Evolutionary conservation across 1,284 basidiomycete genomes (phyloP), one percentile per base, ranked within the genome.

Genomic region (Moesziomyces sp.): DNA sequence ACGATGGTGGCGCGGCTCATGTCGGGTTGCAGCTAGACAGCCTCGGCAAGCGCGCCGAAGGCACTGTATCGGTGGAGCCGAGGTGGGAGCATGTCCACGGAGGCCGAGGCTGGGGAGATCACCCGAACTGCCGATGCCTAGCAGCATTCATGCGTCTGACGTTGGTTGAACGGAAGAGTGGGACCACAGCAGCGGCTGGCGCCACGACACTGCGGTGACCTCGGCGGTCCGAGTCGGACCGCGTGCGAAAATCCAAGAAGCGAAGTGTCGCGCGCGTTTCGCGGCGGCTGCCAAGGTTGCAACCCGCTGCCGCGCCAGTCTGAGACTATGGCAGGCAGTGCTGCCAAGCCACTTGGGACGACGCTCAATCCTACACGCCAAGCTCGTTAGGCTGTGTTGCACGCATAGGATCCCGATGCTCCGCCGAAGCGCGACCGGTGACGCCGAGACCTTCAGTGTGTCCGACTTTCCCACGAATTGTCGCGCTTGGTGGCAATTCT

Each of bases 381-480:
- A 51, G 56, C 24, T 38, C 21, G 40, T 35, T 57, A 49, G 42
- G 42, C 55, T 50, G 48, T 26, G 28, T 43, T 45, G 18, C 24
- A 24, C 16, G 47, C 47, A 28, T 38, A n/a, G 18, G 6, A 14
- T 23, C 30, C 49, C 56, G 49, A 58, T 10, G 13, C 24, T 28
- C 21, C 40, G 49, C 55, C 55, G 55, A 58, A 40, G 42, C 48
- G 48, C 47, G 55, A 46, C 55, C 55, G 55, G 49, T 42, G 42
- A 3, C 26, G 13, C 38, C 14, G 18, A 40, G 38, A 2, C 38
- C 18, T 11, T 40, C 38, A 40, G 0, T 0, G 30, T 34, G 11
- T 13, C 30, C 13, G 13, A 34, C 30, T 10, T 11, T 34, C 30
- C 9, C 13, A 13, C 10, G 30, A 34, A 2, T 13, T 0, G 13